These are phyloP conservation scores for Leishmania guyanensis DNA, from an alignment of 208 protist genomes.

Conservation along the genomic window DNA sequence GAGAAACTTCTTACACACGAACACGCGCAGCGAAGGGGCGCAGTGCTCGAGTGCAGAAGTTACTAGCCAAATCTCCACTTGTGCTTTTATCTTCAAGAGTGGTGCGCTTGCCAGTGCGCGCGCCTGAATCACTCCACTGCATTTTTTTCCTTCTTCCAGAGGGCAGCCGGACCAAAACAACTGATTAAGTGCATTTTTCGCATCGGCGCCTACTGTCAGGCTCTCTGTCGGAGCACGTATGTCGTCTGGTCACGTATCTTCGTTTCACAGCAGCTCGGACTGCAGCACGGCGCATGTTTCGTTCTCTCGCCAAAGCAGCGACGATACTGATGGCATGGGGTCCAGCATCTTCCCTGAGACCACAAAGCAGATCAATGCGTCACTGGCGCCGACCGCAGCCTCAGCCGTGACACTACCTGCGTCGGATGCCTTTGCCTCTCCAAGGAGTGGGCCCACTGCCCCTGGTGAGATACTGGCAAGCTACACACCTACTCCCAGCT, in stretches of 20 bases:
- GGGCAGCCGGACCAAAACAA: background rate
- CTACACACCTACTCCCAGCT: background rate
- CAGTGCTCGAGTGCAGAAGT: background rate
- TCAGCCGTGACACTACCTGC: slow-evolving; percentile 6
- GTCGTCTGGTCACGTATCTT: slow-evolving; percentile 29
- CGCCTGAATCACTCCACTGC: background rate
- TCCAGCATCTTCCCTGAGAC: slow-evolving; percentile 9
- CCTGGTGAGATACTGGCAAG: background rate
- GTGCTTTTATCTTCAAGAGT: background rate
- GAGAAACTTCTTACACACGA: background rate
- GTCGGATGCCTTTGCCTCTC: slow-evolving; percentile 28
- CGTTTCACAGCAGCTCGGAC: slow-evolving; percentile 58
- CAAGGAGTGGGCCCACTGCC: background rate
- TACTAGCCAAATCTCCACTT: background rate
- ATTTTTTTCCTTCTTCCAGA: background rate
- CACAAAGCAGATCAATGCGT: background rate
- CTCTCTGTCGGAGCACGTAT: slow-evolving; percentile 10
- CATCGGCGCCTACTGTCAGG: background rate
- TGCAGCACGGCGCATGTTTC: slow-evolving; percentile 13
- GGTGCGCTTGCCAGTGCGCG: background rate
- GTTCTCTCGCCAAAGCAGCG: background rate
- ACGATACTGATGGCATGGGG: background rate
- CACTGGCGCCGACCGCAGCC: background rate
- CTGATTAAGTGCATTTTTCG: background rate
- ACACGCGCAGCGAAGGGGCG: background rate